Percentiles rank a stretch among this genome's conserved stretches.
Evolutionary conservation across 768 basidiomycete genomes (phyloP).

Genomic region (Pulveroboletus sp.): DNA sequence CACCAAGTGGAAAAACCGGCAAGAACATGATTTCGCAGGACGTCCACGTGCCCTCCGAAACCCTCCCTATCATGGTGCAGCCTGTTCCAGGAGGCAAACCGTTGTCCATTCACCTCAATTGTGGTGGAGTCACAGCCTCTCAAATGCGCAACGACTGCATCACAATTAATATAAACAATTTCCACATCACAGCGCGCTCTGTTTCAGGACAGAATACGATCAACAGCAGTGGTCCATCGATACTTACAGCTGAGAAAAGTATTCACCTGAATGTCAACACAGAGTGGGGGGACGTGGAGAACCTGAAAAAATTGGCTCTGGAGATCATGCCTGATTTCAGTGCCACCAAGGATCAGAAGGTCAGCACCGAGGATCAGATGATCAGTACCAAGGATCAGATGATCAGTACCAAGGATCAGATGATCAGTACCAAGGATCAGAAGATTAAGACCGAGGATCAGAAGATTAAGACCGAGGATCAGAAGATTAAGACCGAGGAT

Average conservation of each 20-base stretch:
- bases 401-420: too few relatives aligned
- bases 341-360: too few relatives aligned
- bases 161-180: background rate
- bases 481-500: too few relatives aligned
- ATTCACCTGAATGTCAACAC: constrained; percentile 13
- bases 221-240: background rate
- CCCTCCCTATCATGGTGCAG: background rate
- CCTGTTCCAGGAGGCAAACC: background rate
- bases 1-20: background rate
- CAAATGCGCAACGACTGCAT: background rate
- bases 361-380: too few relatives aligned
- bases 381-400: too few relatives aligned
- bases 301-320: constrained; percentile 3
- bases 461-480: too few relatives aligned
- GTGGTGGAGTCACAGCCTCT: background rate
- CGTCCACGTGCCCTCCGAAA: background rate
- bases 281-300: constrained; percentile 3
- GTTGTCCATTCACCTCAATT: constrained; percentile 10
- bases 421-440: too few relatives aligned
- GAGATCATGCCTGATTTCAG: too few relatives aligned
- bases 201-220: constrained; percentile 1
- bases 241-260: too few relatives aligned
- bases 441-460: too few relatives aligned
- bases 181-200: constrained; percentile 4
- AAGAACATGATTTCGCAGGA: constrained; percentile 7